Percentiles rank a stretch among this genome's conserved stretches.
phyloP scores from a whole-genome alignment of 805 yeast species.

The Candida namnaoensis region DNA sequence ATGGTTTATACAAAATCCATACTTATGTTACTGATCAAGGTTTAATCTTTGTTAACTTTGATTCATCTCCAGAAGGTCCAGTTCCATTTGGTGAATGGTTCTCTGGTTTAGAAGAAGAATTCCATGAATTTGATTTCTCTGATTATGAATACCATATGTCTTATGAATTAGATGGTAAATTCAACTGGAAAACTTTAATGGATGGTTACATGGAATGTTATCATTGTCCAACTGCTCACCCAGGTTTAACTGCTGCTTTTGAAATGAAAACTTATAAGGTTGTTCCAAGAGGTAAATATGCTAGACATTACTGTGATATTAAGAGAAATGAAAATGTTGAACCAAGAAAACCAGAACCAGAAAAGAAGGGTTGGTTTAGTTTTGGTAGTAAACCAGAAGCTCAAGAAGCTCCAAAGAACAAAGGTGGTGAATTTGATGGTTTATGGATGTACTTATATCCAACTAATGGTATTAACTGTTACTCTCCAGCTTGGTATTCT shows the following conservation, averaged over 20 bases:
- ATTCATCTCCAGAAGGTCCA: constrained; percentile 29
- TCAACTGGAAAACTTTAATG: constrained; percentile 62
- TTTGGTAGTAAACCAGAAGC: constrained; percentile 23
- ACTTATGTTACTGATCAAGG: constrained; percentile 50
- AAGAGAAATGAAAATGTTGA: constrained; percentile 27
- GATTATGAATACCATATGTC: constrained; percentile 61
- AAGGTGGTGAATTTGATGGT: constrained; percentile 55
- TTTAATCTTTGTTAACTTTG: constrained; percentile 47
- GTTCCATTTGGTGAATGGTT: constrained; percentile 44
- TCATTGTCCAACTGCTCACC: constrained; percentile 64
- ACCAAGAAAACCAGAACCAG: constrained; percentile 17
- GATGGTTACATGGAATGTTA: constrained; percentile 64
- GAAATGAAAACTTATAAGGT: constrained; percentile 59
- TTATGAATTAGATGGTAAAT: constrained; percentile 52
- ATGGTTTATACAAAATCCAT: constrained; percentile 45
- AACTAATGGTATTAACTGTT: constrained; percentile 52
- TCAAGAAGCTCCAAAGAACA: constrained; percentile 28
- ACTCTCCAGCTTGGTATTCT: constrained; percentile 60
- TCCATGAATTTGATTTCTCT: constrained; percentile 48
- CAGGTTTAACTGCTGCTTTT: constrained; percentile 48
- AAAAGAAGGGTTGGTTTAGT: constrained; percentile 43
- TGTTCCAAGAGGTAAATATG: constrained; percentile 48
- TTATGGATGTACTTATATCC: constrained; percentile 58
- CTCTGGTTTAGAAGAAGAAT: constrained; percentile 39
- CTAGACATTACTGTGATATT: constrained; percentile 53